Evolutionary conservation across 495 filamentous ascomycete genomes (phyloP).

Genomic region (Aspergillus bridgeri): DNA sequence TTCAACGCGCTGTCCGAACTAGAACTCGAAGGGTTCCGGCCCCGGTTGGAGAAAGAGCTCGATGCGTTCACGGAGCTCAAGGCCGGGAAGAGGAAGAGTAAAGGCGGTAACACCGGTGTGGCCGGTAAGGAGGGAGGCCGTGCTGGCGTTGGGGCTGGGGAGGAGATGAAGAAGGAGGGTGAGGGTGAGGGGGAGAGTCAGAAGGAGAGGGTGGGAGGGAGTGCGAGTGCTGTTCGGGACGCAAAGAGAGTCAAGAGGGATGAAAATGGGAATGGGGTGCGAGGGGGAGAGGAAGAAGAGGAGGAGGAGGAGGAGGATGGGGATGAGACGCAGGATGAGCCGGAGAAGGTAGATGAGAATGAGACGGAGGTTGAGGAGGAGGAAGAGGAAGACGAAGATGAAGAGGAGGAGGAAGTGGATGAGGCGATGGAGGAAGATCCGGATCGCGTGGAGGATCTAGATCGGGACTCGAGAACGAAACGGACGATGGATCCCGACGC

Average conservation of each 20-base stretch:
- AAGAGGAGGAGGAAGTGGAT: constrained; percentile 36
- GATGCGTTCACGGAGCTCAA: constrained; percentile 59
- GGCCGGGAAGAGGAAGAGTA: constrained; percentile 63
- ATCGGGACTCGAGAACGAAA: constrained; percentile 27
- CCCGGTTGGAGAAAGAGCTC: constrained; percentile 57
- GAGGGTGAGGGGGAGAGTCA: too few species aligned
- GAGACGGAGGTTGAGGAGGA: constrained; percentile 55
- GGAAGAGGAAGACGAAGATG: constrained; percentile 45
- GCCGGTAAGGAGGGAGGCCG: constrained; percentile 28
- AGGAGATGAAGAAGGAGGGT: constrained; percentile 38
- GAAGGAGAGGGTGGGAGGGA: background rate
- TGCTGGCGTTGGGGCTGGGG: constrained; percentile 42
- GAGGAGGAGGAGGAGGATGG: constrained; percentile 46
- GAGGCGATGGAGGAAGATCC: constrained; percentile 54
- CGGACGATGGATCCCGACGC: constrained; percentile 39
- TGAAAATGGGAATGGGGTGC: constrained; percentile 36
- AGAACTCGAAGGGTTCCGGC: constrained; percentile 76
- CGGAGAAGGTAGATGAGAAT: constrained; percentile 48
- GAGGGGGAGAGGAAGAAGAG: constrained; percentile 49
- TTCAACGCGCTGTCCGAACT: constrained; percentile 76
- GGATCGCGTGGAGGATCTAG: constrained; percentile 62
- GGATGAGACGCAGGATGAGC: constrained; percentile 50
- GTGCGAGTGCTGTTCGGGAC: constrained; percentile 27
- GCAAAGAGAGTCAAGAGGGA: constrained; percentile 48
- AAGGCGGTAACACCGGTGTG: constrained; percentile 35